Conservation (phyloP, 495 filamentous ascomycete genomes). For the Zalerion maritima region DNA sequence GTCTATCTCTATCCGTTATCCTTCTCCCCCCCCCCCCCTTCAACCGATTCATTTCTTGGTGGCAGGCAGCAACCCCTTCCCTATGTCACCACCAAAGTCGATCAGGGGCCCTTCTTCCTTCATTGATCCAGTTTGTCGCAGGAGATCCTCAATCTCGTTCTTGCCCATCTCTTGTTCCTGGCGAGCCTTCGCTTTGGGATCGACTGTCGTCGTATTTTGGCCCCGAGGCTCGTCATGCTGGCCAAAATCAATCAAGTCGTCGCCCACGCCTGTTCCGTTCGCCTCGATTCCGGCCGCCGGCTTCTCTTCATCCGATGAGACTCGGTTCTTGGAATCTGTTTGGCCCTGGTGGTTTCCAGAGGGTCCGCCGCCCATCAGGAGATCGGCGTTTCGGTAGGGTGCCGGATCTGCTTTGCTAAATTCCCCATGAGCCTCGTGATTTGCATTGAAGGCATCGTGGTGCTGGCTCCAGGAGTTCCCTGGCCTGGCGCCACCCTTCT, state of each 20-base stretch:
- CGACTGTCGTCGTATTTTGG: constrained; percentile 2
- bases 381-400: too few species aligned
- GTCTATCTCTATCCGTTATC: constrained; percentile 10
- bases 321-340: too few species aligned
- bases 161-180: constrained; percentile 15
- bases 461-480: constrained; percentile 5
- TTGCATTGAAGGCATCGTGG: background rate
- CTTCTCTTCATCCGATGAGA: too few species aligned
- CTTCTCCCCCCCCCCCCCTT: constrained; percentile 13
- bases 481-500: constrained; percentile 2
- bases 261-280: too few species aligned
- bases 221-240: constrained; percentile 15
- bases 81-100: constrained; percentile 36
- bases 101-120: constrained; percentile 24
- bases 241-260: constrained; percentile 33
- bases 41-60: background rate
- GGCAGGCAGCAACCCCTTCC: constrained; percentile 22
- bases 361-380: too few species aligned
- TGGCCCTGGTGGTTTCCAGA: too few species aligned
- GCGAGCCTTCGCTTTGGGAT: constrained; percentile 4
- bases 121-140: constrained; percentile 24
- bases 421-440: too few species aligned
- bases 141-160: constrained; percentile 24
- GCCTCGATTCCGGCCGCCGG: too few species aligned
- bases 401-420: constrained; percentile 9